These are phyloP conservation scores for Hypsizygus marmoreus DNA, from an alignment of 768 basidiomycete species.

Conservation along the genomic window DNA sequence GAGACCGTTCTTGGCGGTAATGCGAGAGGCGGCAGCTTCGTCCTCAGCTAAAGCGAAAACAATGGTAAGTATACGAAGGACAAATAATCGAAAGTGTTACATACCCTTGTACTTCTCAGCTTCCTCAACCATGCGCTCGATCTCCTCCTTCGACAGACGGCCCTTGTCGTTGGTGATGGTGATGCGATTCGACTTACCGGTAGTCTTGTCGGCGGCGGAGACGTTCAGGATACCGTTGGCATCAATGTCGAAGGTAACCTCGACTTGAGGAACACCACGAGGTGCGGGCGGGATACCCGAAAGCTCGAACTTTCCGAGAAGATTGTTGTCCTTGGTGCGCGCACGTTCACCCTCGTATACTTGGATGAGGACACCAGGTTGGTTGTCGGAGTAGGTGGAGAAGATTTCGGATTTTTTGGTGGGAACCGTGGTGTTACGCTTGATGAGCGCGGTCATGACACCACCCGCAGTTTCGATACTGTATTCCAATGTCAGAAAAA, in stretches of 20 bases:
- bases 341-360: slow-evolving; percentile 99
- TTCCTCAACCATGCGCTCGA: slow-evolving; percentile 95
- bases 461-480: slow-evolving; percentile 98
- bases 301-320: slow-evolving; percentile 98
- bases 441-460: slow-evolving; percentile 98
- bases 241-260: slow-evolving; percentile 98
- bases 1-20: slow-evolving; percentile 85
- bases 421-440: slow-evolving; percentile 97
- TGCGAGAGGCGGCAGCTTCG: slow-evolving; percentile 82
- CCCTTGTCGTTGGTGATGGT: slow-evolving; percentile 98
- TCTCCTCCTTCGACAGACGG: slow-evolving; percentile 95
- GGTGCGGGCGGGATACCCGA: slow-evolving; percentile 96
- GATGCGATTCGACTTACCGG: slow-evolving; percentile 92
- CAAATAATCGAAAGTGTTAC: slow-evolving; percentile 18
- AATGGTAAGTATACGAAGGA: slow-evolving; percentile 15
- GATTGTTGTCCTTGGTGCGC: slow-evolving; percentile 97
- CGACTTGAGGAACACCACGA: slow-evolving; percentile 96
- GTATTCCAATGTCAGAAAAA: slow-evolving; percentile 14
- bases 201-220: slow-evolving; percentile 93
- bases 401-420: slow-evolving; percentile 99
- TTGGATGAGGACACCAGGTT: slow-evolving; percentile 97
- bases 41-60: slow-evolving; percentile 64
- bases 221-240: slow-evolving; percentile 97
- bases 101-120: slow-evolving; percentile 90
- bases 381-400: slow-evolving; percentile 98